Percentiles rank a stretch among this genome's conserved stretches.
Conservation (phyloP, 306 rosid species). For the Quercus robur region DNA sequence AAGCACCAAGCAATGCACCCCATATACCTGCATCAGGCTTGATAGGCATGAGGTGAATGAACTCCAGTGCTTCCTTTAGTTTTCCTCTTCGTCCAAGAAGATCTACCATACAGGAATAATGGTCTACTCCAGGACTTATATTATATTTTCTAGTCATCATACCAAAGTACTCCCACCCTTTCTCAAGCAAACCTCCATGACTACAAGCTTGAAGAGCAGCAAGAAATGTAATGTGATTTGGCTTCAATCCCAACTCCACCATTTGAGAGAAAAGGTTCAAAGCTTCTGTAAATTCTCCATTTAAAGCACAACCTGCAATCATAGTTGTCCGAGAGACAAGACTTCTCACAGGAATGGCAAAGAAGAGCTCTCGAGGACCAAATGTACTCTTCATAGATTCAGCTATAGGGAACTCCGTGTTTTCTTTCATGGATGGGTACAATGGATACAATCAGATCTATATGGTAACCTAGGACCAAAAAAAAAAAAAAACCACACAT, state of each 20-base stretch:
- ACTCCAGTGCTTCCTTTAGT: conserved; percentile 55
- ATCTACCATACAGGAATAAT: conserved; percentile 63
- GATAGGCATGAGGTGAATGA: conserved; percentile 49
- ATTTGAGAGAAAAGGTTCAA: conserved; percentile 40
- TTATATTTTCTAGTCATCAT: conserved; percentile 43
- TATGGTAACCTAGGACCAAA: too few species aligned
- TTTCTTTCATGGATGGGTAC: too few species aligned
- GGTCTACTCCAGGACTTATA: conserved; percentile 54
- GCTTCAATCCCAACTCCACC: conserved; percentile 46
- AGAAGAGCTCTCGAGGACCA: conserved; percentile 48
- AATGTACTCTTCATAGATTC: too few species aligned
- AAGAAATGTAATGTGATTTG: conserved; percentile 63
- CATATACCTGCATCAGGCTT: conserved; percentile 64
- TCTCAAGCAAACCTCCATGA: conserved; percentile 64
- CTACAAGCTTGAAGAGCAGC: conserved; percentile 76
- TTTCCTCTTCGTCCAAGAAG: conserved; percentile 60
- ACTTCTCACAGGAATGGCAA: conserved; percentile 39
- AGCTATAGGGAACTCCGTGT: too few species aligned
- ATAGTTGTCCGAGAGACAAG: conserved; percentile 67
- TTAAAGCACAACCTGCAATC: conserved; percentile 64
- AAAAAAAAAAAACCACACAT: too few species aligned
- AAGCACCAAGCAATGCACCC: conserved; percentile 62
- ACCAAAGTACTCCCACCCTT: conserved; percentile 50
- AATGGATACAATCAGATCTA: too few species aligned
- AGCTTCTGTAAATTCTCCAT: conserved; percentile 61